phyloP scores from a whole-genome alignment of 345 rosid species.

The Rhizophora apiculata region DNA sequence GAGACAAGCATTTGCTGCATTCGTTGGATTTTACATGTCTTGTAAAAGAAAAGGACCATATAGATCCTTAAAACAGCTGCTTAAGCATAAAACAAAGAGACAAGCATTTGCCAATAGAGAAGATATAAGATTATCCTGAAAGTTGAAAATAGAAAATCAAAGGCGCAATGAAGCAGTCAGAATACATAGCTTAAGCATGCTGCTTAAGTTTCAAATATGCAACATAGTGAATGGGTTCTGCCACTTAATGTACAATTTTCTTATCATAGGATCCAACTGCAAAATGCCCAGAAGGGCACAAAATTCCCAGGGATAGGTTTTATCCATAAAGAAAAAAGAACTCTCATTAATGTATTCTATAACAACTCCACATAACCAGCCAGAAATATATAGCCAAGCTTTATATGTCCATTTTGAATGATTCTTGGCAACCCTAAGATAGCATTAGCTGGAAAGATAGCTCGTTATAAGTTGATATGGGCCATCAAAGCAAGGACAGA shows the following conservation, averaged over 20 bases:
- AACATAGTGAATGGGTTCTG: neutral
- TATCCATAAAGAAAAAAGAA: neutral
- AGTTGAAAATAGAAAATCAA: neutral
- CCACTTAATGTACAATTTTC: neutral
- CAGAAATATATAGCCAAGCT: no score
- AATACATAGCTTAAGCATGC: neutral
- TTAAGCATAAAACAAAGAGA: neutral
- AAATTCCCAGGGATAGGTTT: neutral
- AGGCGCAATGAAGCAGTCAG: neutral
- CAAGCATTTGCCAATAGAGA: neutral
- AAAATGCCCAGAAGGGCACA: neutral
- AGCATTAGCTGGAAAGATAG: neutral
- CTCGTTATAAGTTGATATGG: neutral
- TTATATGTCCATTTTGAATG: no score
- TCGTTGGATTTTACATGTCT: neutral
- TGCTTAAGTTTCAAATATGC: neutral
- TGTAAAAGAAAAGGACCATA: no score
- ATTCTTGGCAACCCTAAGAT: no score
- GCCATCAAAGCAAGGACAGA: constrained; percentile 2
- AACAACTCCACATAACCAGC: no score
- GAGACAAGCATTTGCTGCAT: constrained; percentile 3
- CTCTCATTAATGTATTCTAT: neutral
- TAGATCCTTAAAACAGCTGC: neutral
- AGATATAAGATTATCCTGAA: neutral
- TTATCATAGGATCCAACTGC: neutral